These are phyloP conservation scores for Mediolabrus comicus DNA, from an alignment of 108 stramenopile genomes.

Conservation along the genomic window DNA sequence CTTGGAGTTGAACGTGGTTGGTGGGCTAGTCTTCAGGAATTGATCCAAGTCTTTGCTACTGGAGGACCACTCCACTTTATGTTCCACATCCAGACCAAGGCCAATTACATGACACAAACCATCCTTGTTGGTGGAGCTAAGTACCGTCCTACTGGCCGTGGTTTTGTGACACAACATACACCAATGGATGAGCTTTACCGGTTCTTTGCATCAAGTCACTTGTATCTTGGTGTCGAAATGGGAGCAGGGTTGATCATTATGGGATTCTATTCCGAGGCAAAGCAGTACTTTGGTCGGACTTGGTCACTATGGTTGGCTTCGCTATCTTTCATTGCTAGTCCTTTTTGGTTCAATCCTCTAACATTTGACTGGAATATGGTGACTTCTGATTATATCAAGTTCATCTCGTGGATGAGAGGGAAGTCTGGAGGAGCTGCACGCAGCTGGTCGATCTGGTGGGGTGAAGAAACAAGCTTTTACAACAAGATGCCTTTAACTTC, in stretches of 20 bases:
- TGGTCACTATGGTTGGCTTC: conserved; percentile 98
- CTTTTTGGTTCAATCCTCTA: conserved; percentile 99
- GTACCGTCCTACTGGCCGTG: conserved; percentile 97
- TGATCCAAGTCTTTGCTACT: conserved; percentile 91
- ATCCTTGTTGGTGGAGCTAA: conserved; percentile 97
- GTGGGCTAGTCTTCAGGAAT: conserved; percentile 81
- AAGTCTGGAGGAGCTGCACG: conserved; percentile 77
- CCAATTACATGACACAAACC: conserved; percentile 97
- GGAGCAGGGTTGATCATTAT: conserved; percentile 89
- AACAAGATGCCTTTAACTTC: conserved; percentile 73
- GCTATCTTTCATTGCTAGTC: conserved; percentile 93
- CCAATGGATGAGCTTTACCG: conserved; percentile 95
- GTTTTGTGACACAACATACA: conserved; percentile 97
- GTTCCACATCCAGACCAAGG: conserved; percentile 99
- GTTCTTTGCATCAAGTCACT: conserved; percentile 96
- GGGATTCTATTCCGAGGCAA: conserved; percentile 82
- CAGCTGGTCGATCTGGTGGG: conserved; percentile 96
- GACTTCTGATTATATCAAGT: conserved; percentile 77
- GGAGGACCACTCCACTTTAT: conserved; percentile 98
- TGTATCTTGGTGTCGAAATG: conserved; percentile 96
- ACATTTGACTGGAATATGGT: conserved; percentile 96
- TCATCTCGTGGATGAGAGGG: conserved; percentile 89
- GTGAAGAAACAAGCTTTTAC: conserved; percentile 90
- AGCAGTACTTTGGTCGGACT: conserved; percentile 94
- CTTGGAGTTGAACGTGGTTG: conserved; percentile 96